Evolutionary conservation across 441 rosid genomes (phyloP), one percentile per base, ranked within the genome.

Genomic region (Gossypium gossypioides): DNA sequence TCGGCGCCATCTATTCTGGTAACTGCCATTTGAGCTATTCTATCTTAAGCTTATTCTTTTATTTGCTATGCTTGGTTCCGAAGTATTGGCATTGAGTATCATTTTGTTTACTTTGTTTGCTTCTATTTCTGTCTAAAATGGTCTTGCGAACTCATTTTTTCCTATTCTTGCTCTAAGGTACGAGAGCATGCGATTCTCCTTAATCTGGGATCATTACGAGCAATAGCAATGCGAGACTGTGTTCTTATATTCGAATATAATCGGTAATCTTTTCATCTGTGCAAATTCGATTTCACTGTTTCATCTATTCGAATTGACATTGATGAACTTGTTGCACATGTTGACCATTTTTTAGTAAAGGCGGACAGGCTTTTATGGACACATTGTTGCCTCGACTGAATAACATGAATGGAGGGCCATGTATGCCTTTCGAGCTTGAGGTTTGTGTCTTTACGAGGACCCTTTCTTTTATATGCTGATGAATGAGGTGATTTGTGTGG

Each of bases 351-450:
- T 27, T 54, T 81, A 95, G 99, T 66, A 84, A 81, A 78, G 98
- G 99, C 64, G 99, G 97, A 79, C 88, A 86, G 74, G 98, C 97
- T 75, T 95, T 95, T 73, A 55, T 91, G 22, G 95, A 92, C 74
- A 79, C 87, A 13, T 78, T 95, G 74, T 79, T 95, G 83, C 91
- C 93, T 72, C 92, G 99, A 54, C 74, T 94, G 56, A 89, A 88
- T 77, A 85, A 77, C 76, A 75, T 81, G 85, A 91, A 79, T 75
- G 97, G 97, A 77, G 95, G 91, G 58, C 96, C 85, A 15, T 85
- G 81, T 74, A 89, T 92, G 96, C 97, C 99, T 71, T 95, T 95
- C 76, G 92, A 87, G 91, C 91, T 95, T 67, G 99, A 95, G 97
- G 99, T 91, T 50, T 37, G 91, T 84, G 69, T 70, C 19, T 19